Conservation (phyloP, 164 flowering plant species). For the Chimonanthus praecox region DNA sequence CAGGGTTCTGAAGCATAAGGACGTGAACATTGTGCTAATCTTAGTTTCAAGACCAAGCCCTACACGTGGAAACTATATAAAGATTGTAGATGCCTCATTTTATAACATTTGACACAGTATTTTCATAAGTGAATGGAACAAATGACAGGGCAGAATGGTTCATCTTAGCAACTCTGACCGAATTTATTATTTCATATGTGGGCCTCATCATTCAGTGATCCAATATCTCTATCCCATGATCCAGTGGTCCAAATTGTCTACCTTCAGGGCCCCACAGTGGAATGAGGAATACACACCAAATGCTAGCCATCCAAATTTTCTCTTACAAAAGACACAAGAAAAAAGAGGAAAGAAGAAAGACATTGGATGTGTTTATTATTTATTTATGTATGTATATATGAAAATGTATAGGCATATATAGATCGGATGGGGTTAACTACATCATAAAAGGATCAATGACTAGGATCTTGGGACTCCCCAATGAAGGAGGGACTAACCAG, state of each 20-base stretch:
- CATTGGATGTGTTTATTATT: background rate
- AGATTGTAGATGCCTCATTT: background rate
- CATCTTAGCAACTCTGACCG: too few species aligned
- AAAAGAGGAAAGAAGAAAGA: background rate
- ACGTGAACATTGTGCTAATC: background rate
- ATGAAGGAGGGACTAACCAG: too few species aligned
- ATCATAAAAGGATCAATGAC: too few species aligned
- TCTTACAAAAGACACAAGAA: too few species aligned
- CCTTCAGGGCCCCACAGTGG: background rate
- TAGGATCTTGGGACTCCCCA: too few species aligned
- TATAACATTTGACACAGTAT: background rate
- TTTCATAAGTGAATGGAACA: background rate
- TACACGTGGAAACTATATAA: background rate
- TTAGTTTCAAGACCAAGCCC: background rate
- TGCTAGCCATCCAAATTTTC: too few species aligned
- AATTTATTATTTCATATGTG: too few species aligned
- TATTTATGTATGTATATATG: background rate
- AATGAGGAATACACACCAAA: background rate
- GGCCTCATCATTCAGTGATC: too few species aligned
- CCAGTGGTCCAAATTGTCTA: background rate
- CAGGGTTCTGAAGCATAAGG: background rate
- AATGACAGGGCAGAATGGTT: too few species aligned
- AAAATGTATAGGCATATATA: too few species aligned
- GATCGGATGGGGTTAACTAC: background rate
- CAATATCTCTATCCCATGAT: background rate